Evolutionary conservation across 1,284 basidiomycete genomes (phyloP).

Genomic region (Waitea zeae): DNA sequence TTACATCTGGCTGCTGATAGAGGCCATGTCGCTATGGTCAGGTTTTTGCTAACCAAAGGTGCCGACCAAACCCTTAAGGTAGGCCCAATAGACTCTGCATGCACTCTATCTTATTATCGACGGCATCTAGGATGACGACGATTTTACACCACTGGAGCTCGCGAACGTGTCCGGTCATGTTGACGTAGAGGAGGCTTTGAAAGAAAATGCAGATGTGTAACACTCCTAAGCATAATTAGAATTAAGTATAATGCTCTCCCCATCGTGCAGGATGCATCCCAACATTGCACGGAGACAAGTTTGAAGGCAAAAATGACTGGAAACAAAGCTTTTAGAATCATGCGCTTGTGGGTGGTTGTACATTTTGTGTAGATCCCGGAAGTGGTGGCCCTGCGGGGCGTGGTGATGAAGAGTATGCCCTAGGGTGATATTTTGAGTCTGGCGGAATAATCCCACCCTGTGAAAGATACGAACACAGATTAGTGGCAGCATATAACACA

Average conservation of each 20-base stretch:
- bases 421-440: constrained; percentile 24
- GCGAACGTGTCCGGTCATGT: constrained; percentile 50
- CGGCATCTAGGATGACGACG: constrained; percentile 47
- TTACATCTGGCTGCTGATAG: constrained; percentile 77
- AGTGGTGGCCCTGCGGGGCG: neutral
- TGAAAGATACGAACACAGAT: constrained; percentile 19
- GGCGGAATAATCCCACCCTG: constrained; percentile 27
- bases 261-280: no score
- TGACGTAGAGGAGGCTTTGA: no score
- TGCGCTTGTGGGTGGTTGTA: no score
- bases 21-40: constrained; percentile 41
- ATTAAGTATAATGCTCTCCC: no score
- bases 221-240: no score
- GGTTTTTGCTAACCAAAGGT: constrained; percentile 43
- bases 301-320: no score
- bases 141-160: constrained; percentile 44
- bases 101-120: constrained; percentile 2
- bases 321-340: no score
- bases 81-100: constrained; percentile 4
- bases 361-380: no score
- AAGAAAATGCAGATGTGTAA: no score
- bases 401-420: constrained; percentile 1
- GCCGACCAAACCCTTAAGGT: constrained; percentile 53
- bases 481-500: neutral
- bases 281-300: no score